Percentiles rank a stretch among this genome's conserved stretches.
phyloP scores from a whole-genome alignment of 169 alveolate species.

The Cystoisospora suis region DNA sequence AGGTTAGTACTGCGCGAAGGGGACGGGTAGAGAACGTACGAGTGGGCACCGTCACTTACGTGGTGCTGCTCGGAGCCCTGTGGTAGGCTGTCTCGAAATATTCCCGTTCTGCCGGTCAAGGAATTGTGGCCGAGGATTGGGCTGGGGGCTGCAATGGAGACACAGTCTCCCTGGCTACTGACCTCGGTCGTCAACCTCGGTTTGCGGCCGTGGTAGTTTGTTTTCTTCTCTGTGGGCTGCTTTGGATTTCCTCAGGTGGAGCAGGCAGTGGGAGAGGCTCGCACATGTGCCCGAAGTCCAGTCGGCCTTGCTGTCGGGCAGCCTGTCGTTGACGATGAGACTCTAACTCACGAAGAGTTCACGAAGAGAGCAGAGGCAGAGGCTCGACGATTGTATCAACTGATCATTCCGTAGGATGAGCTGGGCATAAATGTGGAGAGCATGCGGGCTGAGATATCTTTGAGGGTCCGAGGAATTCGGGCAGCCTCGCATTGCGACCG shows the following conservation, averaged over 20 bases:
- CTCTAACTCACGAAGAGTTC: neutral
- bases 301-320: conserved; percentile 42
- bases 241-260: conserved; percentile 33
- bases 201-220: neutral
- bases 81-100: too few relatives aligned
- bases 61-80: too few relatives aligned
- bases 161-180: too few relatives aligned
- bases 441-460: too few relatives aligned
- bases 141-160: too few relatives aligned
- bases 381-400: neutral
- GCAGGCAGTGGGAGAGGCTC: conserved; percentile 40
- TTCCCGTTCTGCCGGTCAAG: too few relatives aligned
- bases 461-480: too few relatives aligned
- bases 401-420: conserved; percentile 9
- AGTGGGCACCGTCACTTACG: neutral
- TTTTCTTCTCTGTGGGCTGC: neutral
- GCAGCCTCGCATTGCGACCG: too few relatives aligned
- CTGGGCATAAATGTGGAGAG: too few relatives aligned
- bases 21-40: neutral
- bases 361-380: conserved; percentile 1
- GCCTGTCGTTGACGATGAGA: neutral
- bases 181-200: too few relatives aligned
- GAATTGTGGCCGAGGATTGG: too few relatives aligned
- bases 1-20: neutral
- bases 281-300: conserved; percentile 29